These are phyloP conservation scores for Xylaria intraflava DNA, from an alignment of 495 filamentous ascomycete genomes.

Conservation along the genomic window DNA sequence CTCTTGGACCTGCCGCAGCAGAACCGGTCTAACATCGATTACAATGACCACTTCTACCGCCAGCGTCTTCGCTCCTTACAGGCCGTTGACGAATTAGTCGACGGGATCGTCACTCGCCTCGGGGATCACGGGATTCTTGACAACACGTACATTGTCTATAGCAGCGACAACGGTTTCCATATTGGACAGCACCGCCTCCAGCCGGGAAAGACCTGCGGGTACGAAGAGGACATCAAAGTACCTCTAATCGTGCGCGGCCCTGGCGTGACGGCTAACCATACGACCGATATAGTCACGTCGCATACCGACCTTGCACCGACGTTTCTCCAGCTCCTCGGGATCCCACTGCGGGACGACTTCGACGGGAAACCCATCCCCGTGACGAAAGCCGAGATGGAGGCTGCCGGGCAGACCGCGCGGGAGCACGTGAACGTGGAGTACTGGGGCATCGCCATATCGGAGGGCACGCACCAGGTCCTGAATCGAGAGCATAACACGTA, in stretches of 20 bases:
- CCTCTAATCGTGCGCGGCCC: conserved; percentile 56
- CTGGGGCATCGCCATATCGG: conserved; percentile 46
- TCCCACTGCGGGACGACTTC: conserved; percentile 42
- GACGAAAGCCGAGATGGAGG: conserved; percentile 10
- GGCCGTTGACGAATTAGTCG: conserved; percentile 59
- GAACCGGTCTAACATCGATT: conserved; percentile 48
- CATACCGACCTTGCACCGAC: conserved; percentile 63
- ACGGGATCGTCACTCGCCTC: conserved; percentile 45
- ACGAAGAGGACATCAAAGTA: conserved; percentile 62
- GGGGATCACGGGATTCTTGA: conserved; percentile 46
- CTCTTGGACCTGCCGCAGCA: conserved; percentile 45
- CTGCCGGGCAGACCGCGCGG: conserved; percentile 20
- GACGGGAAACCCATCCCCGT: conserved; percentile 51
- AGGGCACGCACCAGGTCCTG: conserved; percentile 34
- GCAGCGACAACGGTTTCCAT: conserved; percentile 64
- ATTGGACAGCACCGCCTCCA: conserved; percentile 62
- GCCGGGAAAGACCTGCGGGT: conserved; percentile 60
- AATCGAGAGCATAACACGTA: conserved; percentile 44
- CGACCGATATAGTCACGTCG: conserved; percentile 48
- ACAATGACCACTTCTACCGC: conserved; percentile 61
- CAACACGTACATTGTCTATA: conserved; percentile 62
- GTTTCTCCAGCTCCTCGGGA: conserved; percentile 46
- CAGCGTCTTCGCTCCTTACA: conserved; percentile 55
- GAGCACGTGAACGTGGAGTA: conserved; percentile 58
- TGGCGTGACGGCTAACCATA: conserved; percentile 37